Evolutionary conservation across 495 filamentous ascomycete genomes (phyloP).

Genomic region (Achaetomiella virescens): DNA sequence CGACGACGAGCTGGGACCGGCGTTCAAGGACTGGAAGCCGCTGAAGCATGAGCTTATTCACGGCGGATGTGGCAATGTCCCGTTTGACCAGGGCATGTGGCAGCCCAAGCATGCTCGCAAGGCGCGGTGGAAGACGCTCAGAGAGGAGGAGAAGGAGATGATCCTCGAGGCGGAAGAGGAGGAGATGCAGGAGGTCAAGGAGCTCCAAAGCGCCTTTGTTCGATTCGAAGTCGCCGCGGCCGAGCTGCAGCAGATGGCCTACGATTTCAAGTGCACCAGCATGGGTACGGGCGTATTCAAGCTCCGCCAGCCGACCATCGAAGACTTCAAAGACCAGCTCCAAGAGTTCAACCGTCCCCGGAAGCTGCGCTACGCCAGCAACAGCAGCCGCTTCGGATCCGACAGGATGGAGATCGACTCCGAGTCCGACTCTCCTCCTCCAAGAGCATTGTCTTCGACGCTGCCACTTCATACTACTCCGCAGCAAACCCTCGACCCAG

Average conservation of each 20-base stretch:
- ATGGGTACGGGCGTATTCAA: not conserved
- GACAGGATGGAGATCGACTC: constrained; percentile 8
- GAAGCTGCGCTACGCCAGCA: not conserved
- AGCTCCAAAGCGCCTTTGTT: not conserved
- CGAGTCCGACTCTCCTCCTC: not conserved
- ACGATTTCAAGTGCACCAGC: not conserved
- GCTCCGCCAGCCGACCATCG: not conserved
- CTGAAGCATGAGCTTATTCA: constrained; percentile 12
- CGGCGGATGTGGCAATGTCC: constrained; percentile 29
- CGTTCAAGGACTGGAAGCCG: constrained; percentile 6
- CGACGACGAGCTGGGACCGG: constrained; percentile 28
- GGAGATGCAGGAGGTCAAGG: constrained; percentile 13
- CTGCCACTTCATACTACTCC: not conserved
- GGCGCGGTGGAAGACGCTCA: constrained; percentile 27
- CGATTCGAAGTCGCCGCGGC: not conserved
- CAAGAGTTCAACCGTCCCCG: not conserved
- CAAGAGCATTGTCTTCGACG: not conserved
- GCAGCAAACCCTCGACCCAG: not conserved
- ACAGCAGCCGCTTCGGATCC: not conserved
- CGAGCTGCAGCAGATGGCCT: not conserved
- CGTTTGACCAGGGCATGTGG: constrained; percentile 28
- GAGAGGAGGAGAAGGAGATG: constrained; percentile 19
- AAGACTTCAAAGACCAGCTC: not conserved
- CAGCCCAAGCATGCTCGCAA: constrained; percentile 31
- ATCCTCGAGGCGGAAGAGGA: constrained; percentile 22